Evolutionary conservation across 352 stramenopile species (phyloP).

Genomic region (Globisporangium cederbergense): DNA sequence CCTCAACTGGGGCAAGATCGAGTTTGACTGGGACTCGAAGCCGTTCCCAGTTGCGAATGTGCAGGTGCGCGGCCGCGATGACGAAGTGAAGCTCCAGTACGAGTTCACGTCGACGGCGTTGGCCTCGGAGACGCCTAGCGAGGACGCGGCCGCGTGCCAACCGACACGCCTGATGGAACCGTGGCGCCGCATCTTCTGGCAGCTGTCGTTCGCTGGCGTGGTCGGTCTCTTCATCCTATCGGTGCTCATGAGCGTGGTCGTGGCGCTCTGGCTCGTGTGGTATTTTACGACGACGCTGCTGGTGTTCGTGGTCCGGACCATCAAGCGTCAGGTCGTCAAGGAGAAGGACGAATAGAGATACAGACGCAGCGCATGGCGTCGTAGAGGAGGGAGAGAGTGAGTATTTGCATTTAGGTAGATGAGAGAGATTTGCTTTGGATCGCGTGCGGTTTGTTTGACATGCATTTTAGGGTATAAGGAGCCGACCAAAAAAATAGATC

Average conservation of each 20-base stretch:
- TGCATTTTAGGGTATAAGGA: no score
- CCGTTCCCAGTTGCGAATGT: constrained; percentile 56
- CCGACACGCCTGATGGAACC: constrained; percentile 36
- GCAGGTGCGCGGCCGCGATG: constrained; percentile 50
- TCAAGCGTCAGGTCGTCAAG: constrained; percentile 12
- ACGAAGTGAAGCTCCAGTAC: constrained; percentile 68
- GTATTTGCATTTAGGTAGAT: constrained; percentile 5
- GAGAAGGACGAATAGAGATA: constrained; percentile 16
- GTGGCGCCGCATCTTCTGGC: constrained; percentile 38
- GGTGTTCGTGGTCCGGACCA: constrained; percentile 8
- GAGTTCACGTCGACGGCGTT: constrained; percentile 42
- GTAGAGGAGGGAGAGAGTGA: constrained; percentile 11
- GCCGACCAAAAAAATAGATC: constrained; percentile 11
- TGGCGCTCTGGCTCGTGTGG: constrained; percentile 63
- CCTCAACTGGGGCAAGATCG: constrained; percentile 92
- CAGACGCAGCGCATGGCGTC: neutral
- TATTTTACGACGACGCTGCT: constrained; percentile 47
- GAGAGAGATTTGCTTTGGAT: no score
- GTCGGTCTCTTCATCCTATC: constrained; percentile 45
- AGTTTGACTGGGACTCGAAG: constrained; percentile 84
- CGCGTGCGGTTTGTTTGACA: no score
- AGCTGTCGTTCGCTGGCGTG: constrained; percentile 30
- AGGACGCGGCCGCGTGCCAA: constrained; percentile 47
- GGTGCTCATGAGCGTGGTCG: constrained; percentile 45
- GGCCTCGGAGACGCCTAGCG: constrained; percentile 33